Conservation (phyloP, 768 basidiomycete species). For the Termitomyces sp. region DNA sequence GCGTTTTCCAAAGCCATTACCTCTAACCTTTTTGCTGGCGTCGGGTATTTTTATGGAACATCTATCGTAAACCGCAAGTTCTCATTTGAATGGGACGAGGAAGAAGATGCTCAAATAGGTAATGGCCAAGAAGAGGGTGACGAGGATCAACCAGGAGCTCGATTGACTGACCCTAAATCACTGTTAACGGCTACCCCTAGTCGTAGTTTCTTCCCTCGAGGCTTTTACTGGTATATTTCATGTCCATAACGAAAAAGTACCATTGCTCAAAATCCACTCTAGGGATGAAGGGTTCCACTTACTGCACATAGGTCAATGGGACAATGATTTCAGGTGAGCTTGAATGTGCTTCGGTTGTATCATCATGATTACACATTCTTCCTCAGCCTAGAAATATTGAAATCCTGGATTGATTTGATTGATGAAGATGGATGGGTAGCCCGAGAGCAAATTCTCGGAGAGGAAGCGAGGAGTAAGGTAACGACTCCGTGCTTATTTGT, state of each 20-base stretch:
- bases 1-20: conserved; percentile 87
- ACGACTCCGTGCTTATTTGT: not conserved
- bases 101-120: conserved; percentile 31
- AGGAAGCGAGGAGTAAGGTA: conserved; percentile 93
- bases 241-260: not conserved
- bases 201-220: conserved; percentile 94
- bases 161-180: conserved; percentile 67
- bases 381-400: conserved; percentile 79
- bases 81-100: conserved; percentile 89
- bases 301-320: conserved; percentile 88
- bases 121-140: conserved; percentile 34
- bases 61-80: conserved; percentile 85
- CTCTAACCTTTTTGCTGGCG: conserved; percentile 86
- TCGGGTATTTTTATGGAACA: conserved; percentile 92
- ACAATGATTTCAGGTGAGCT: conserved; percentile 75
- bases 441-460: conserved; percentile 93
- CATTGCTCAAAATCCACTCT: not conserved
- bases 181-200: conserved; percentile 93
- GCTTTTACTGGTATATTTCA: conserved; percentile 84
- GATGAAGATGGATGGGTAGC: conserved; percentile 96
- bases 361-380: not conserved
- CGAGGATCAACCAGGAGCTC: conserved; percentile 47
- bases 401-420: conserved; percentile 86
- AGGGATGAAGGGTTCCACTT: conserved; percentile 99
- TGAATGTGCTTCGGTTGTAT: not conserved